Percentiles rank a stretch among this genome's conserved stretches.
These are phyloP conservation scores for Ochetophila trinervis DNA, from an alignment of 306 rosid species.

Conservation along the genomic window DNA sequence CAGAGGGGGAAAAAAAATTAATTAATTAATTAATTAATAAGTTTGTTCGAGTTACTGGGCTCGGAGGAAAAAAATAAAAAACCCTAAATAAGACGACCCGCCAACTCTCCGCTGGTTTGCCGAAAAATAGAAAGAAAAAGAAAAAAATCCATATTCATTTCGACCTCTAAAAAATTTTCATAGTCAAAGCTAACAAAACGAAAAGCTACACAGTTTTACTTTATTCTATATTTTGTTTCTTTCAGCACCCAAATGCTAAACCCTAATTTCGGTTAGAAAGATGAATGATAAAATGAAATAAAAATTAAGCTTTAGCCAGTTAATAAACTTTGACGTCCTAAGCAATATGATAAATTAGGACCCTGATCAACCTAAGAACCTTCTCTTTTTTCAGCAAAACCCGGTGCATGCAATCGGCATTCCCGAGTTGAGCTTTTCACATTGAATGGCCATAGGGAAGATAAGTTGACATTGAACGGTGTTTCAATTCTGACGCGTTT, in stretches of 20 bases:
- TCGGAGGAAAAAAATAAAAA: no score
- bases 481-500: not conserved
- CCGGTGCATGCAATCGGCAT: not conserved
- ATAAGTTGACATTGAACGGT: not conserved
- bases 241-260: slow-evolving; percentile 9
- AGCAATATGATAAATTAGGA: not conserved
- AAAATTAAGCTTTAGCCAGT: not conserved
- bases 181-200: no score
- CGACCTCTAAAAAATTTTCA: no score
- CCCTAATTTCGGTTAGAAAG: slow-evolving; percentile 9
- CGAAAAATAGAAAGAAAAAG: not conserved
- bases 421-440: not conserved
- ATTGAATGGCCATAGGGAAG: not conserved
- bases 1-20: no score
- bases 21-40: no score
- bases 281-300: not conserved
- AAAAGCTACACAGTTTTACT: not conserved
- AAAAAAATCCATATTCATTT: no score
- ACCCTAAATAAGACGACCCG: no score
- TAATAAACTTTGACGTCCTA: not conserved
- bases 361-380: not conserved
- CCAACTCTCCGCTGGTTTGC: not conserved
- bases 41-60: no score
- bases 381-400: not conserved
- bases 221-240: not conserved